Evolutionary conservation across 2,329 filamentous ascomycete genomes (phyloP).

Genomic region (Plenodomus lindquistii): DNA sequence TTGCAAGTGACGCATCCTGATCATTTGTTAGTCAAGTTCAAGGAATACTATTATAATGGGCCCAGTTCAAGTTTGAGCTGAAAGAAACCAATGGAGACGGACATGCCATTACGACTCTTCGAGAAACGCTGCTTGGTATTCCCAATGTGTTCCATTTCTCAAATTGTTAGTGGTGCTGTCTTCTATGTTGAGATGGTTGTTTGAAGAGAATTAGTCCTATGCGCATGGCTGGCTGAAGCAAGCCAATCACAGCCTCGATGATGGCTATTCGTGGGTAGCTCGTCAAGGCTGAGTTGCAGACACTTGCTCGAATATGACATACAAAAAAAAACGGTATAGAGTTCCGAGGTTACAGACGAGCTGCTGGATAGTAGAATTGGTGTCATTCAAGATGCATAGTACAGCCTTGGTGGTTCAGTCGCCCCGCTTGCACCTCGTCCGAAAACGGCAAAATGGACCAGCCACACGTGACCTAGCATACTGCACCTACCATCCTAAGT

Average conservation of each 20-base stretch:
- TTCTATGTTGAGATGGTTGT: neutral
- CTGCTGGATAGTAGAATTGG: neutral
- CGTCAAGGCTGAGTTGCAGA: neutral
- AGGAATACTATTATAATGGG: neutral
- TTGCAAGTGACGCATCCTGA: constrained; percentile 73
- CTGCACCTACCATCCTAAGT: no score
- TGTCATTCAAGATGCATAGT: neutral
- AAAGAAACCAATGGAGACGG: constrained; percentile 13
- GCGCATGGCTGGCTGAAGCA: neutral
- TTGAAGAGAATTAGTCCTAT: neutral
- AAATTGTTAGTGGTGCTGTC: neutral
- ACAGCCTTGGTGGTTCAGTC: neutral
- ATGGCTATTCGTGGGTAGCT: neutral
- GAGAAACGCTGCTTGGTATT: constrained; percentile 13
- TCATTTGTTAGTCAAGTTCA: constrained; percentile 8
- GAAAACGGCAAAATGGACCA: neutral
- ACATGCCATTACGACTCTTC: constrained; percentile 19
- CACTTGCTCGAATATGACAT: neutral
- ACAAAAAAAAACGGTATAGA: no score
- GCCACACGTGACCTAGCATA: neutral
- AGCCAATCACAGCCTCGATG: neutral
- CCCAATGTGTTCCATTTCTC: constrained; percentile 5
- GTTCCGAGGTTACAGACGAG: neutral
- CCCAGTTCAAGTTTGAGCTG: constrained; percentile 7
- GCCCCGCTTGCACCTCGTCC: neutral